phyloP scores from a whole-genome alignment of 1,284 basidiomycete species.

The Austropuccinia psidii region DNA sequence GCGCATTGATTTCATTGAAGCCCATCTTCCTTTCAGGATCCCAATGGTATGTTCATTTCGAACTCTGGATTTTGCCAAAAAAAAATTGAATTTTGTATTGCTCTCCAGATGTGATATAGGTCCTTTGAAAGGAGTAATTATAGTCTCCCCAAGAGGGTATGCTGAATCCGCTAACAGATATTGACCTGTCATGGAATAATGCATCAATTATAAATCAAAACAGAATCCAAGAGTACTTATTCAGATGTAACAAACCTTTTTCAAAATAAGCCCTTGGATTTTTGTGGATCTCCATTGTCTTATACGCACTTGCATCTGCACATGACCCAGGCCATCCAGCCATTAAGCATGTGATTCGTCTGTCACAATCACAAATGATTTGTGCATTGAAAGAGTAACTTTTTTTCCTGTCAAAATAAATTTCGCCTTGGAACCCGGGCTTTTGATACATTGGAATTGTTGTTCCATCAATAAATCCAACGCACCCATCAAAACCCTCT shows the following conservation, averaged over 20 bases:
- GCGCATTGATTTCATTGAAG: no score
- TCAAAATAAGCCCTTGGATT: neutral
- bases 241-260: neutral
- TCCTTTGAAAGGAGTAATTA: neutral
- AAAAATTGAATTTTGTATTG: constrained; percentile 14
- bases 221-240: no score
- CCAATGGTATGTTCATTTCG: constrained; percentile 16
- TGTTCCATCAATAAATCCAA: constrained; percentile 9
- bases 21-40: constrained; percentile 19
- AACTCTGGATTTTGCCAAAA: neutral
- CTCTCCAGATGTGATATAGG: neutral
- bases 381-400: constrained; percentile 12
- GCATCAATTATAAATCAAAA: no score
- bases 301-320: no score
- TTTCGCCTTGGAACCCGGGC: constrained; percentile 2
- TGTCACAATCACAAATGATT: constrained; percentile 18
- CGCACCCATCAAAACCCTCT: constrained; percentile 6
- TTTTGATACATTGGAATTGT: constrained; percentile 4
- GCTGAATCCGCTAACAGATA: constrained; percentile 12
- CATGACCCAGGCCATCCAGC: constrained; percentile 21
- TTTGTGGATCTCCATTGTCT: neutral
- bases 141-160: neutral
- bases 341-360: neutral
- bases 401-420: constrained; percentile 6
- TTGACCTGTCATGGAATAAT: constrained; percentile 2